A percentile compares a stretch with the other conserved stretches of the same genome.
Evolutionary conservation across 2,329 filamentous ascomycete species (phyloP).

Genomic region (Colletotrichum australisinense): DNA sequence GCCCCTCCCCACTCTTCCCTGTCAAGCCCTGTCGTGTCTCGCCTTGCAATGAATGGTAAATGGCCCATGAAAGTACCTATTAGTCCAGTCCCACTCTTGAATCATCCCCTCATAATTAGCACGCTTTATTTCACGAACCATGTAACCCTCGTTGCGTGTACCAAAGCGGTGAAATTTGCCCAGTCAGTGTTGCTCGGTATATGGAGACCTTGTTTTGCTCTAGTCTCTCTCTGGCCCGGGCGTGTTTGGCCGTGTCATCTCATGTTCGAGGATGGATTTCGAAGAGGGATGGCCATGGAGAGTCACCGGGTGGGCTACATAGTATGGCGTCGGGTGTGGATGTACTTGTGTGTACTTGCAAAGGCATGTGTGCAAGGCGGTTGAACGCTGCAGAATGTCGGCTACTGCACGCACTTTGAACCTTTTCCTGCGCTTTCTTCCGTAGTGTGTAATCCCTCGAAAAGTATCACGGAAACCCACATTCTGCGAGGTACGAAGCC

Average conservation of each 20-base stretch:
- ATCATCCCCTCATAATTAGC: neutral
- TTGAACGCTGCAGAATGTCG: constrained; percentile 2
- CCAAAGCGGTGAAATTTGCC: neutral
- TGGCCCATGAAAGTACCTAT: neutral
- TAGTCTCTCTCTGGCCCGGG: no score
- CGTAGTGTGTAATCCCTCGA: neutral
- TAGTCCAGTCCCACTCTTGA: neutral
- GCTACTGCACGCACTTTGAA: neutral
- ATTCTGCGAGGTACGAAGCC: neutral
- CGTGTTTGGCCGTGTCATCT: neutral
- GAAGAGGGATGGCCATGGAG: neutral
- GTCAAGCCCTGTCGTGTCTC: neutral
- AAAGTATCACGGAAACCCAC: neutral
- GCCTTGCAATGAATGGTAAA: neutral
- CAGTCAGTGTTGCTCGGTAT: neutral
- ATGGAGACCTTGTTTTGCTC: neutral
- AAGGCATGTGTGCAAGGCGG: neutral
- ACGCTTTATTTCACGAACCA: neutral
- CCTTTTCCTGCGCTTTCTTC: neutral
- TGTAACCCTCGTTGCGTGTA: neutral
- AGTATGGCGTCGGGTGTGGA: neutral
- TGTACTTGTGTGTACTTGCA: neutral
- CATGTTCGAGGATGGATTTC: neutral
- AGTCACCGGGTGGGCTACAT: neutral
- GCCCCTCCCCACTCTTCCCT: neutral